These are phyloP conservation scores for Penicillium subrubescens DNA, from an alignment of 495 filamentous ascomycete species.

Conservation along the genomic window DNA sequence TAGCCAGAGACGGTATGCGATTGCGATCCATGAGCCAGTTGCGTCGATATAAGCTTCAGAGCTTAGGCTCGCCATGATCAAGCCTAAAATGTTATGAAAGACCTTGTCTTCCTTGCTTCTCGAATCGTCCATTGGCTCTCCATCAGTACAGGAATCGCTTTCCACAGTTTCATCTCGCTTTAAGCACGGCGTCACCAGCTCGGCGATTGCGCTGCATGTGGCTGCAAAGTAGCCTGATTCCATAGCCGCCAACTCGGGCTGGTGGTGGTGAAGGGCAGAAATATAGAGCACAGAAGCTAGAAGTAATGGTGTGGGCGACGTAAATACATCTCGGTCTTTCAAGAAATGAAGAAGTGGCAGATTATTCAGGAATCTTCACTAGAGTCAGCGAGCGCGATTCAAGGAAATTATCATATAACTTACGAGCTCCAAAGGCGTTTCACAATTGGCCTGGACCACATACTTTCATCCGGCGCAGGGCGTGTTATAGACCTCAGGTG, in stretches of 20 bases:
- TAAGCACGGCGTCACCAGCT: conserved; percentile 28
- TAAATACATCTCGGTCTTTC: conserved; percentile 35
- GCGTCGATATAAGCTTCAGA: conserved; percentile 41
- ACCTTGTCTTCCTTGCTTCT: conserved; percentile 10
- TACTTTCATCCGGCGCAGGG: conserved; percentile 27
- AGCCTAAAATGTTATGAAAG: conserved; percentile 42
- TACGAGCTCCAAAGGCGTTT: conserved; percentile 41
- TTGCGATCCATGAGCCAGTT: conserved; percentile 44
- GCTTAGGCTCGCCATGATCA: conserved; percentile 46
- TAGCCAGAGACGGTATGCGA: conserved; percentile 42
- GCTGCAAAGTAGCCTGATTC: conserved; percentile 37
- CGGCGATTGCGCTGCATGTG: conserved; percentile 39
- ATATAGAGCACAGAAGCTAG: conserved; percentile 46
- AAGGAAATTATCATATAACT: conserved; percentile 7
- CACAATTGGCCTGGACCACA: conserved; percentile 37
- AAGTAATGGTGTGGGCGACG: conserved; percentile 38
- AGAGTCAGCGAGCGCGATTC: conserved; percentile 9
- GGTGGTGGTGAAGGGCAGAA: conserved; percentile 36
- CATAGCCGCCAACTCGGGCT: conserved; percentile 28
- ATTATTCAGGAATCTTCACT: conserved; percentile 37
- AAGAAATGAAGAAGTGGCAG: conserved; percentile 45
- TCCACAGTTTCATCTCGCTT: background rate
- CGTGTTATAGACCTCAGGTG: conserved; percentile 35
- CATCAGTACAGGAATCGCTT: background rate
- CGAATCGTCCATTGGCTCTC: background rate